Base-by-base conservation (phyloP, 257 asterid genomes). In the Fraxinus excelsior region DNA sequence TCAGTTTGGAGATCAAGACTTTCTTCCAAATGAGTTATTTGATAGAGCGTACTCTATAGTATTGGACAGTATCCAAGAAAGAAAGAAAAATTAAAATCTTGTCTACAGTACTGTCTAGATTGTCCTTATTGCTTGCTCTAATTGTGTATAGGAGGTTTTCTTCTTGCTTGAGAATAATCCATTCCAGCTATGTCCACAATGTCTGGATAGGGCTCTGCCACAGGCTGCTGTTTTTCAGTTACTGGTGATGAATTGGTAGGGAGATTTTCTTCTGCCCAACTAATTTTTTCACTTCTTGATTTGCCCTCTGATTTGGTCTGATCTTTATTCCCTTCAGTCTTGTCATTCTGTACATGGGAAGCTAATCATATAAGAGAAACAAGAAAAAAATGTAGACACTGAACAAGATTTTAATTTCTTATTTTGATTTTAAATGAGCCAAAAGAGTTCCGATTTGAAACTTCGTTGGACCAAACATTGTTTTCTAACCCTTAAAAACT, bases 101-200 rank as follows among this genome's bases (percentile, higher is more conserved):
- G 64, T 18, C 23, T 19, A n/a, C 0, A 7, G 25, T 18, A 19
- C n/a, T 18, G 64, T 53, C 9, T 5, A 66, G 2, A 10, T 51
- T 16, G 31, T 68, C 75, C 21, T 2, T 60, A 10, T 76, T 76
- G 11, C 31, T 10, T 9, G 7, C 14, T 60, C 29, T 86, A 92
- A 72, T 93, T 93, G 88, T 93, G 97, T 78, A 90, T 88, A 0
- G 97, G 96, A 82, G 96, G 89, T 77, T 88, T 91, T 82, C 96
- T 85, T 80, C 76, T 85, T 18, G 97, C 94, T 72, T 88, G 97
- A 51, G 97, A 91, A 86, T 93, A 93, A 77, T 91, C 97, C 97
- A 92, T 92, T 70, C 89, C 96, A 9, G 92, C 90, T 26, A 92
- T 67, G 82, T 92, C 97, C 60, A 88, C 26, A 72, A 86, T 67